These are phyloP conservation scores for Capsella rubella DNA, from an alignment of 441 rosid genomes.

Conservation along the genomic window DNA sequence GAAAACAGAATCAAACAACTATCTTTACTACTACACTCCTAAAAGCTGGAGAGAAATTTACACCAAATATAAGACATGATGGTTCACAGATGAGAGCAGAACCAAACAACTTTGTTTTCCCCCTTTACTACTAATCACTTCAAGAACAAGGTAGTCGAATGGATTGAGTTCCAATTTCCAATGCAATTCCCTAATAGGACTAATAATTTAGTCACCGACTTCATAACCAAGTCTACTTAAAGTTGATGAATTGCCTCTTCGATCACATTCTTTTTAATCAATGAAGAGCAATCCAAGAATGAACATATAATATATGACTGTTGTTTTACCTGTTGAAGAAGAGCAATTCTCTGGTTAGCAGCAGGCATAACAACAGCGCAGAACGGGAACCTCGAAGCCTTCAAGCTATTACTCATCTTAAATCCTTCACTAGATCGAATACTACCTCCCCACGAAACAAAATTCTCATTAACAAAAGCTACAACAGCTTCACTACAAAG, in stretches of 20 bases:
- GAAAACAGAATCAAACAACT: conserved; percentile 13
- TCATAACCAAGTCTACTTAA: conserved; percentile 10
- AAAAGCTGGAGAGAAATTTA: too few species aligned
- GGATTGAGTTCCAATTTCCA: conserved; percentile 5
- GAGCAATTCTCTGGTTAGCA: conserved; percentile 86
- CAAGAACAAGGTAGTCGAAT: conserved; percentile 9
- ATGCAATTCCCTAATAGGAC: neutral
- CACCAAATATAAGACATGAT: neutral
- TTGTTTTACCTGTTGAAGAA: conserved; percentile 82
- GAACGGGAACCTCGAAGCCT: conserved; percentile 91
- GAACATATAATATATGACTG: neutral
- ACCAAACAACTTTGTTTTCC: neutral
- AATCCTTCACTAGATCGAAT: conserved; percentile 96
- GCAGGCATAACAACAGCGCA: conserved; percentile 98
- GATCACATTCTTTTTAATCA: neutral
- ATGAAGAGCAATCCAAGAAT: neutral
- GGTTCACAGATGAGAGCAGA: conserved; percentile 11
- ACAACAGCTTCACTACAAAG: conserved; percentile 68
- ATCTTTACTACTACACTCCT: neutral
- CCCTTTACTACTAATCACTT: conserved; percentile 10
- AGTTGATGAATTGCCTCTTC: conserved; percentile 12
- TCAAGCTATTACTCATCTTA: conserved; percentile 98
- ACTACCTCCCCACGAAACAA: conserved; percentile 94
- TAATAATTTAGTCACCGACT: neutral
- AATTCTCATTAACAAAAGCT: conserved; percentile 87